Conservation (phyloP, 2,329 filamentous ascomycete species). For the Ophiostoma pallidulum region DNA sequence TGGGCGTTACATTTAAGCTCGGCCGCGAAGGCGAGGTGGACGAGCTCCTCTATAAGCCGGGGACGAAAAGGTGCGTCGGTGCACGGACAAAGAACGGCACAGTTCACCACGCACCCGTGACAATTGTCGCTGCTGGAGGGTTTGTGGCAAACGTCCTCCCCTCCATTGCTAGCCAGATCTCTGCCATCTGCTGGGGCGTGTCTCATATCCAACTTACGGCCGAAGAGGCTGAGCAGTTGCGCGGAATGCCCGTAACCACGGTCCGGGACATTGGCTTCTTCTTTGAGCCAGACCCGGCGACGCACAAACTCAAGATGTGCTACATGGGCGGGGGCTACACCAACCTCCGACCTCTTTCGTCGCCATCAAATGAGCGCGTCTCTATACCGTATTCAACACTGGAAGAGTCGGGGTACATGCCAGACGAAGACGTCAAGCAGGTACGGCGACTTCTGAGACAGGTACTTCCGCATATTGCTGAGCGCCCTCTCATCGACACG, state of each 20-base stretch:
- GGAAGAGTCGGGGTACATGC: conserved; percentile 12
- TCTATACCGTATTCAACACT: background rate
- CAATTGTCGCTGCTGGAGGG: conserved; percentile 20
- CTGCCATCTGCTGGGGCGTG: conserved; percentile 49
- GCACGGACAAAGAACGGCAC: conserved; percentile 18
- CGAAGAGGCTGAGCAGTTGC: conserved; percentile 42
- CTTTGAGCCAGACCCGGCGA: conserved; percentile 52
- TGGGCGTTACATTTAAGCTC: conserved; percentile 28
- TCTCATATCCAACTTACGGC: conserved; percentile 49
- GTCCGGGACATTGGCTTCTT: conserved; percentile 54
- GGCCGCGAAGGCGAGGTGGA: conserved; percentile 24
- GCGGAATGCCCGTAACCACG: conserved; percentile 51
- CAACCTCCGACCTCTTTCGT: conserved; percentile 10
- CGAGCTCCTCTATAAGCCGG: conserved; percentile 29
- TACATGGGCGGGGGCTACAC: conserved; percentile 49
- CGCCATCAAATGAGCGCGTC: background rate
- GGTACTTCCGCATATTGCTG: conserved; percentile 26
- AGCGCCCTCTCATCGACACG: conserved; percentile 45
- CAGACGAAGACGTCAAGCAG: too few relatives aligned
- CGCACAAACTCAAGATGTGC: conserved; percentile 50
- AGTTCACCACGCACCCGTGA: background rate
- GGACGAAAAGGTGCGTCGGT: conserved; percentile 17
- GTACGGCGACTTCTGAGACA: too few relatives aligned
- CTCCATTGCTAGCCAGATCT: conserved; percentile 37
- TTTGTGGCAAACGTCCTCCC: conserved; percentile 33